Conservation (phyloP, 805 yeast species). For the Lipomyces spencermartinsiae region DNA sequence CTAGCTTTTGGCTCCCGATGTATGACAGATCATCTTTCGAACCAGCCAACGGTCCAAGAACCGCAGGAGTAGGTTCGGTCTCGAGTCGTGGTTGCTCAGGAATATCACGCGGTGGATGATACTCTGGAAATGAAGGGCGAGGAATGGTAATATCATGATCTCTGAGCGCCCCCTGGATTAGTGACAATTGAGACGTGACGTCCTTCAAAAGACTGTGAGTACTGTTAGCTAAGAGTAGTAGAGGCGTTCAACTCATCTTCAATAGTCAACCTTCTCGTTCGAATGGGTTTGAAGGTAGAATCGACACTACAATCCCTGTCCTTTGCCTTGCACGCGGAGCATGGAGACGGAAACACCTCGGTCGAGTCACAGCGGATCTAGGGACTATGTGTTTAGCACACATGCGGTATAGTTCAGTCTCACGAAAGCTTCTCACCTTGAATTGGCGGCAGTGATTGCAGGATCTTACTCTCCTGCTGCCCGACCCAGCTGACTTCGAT, state of each 20-base stretch:
- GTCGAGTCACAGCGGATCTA: conserved; percentile 11
- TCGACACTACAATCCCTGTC: conserved; percentile 4
- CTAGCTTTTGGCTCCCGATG: neutral
- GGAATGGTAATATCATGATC: conserved; percentile 1
- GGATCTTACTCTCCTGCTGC: neutral
- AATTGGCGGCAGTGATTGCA: neutral
- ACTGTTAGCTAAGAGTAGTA: neutral
- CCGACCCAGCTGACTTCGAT: neutral
- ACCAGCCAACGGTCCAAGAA: neutral
- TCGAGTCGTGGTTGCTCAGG: neutral
- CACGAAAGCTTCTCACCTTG: neutral
- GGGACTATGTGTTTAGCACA: too few species aligned
- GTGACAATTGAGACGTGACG: conserved; percentile 3
- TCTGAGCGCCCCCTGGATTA: neutral
- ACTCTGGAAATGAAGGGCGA: neutral
- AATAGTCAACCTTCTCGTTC: neutral
- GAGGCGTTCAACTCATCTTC: too few species aligned
- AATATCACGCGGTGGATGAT: neutral
- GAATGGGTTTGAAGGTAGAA: conserved; percentile 4
- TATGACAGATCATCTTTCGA: neutral
- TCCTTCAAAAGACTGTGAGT: neutral
- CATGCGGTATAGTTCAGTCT: too few species aligned
- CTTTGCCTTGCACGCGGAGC: conserved; percentile 2
- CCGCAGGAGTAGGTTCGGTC: neutral
- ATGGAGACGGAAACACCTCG: neutral